Evolutionary conservation across 345 rosid genomes (phyloP), one percentile per base, ranked within the genome.

Genomic region (Sapria himalayana): DNA sequence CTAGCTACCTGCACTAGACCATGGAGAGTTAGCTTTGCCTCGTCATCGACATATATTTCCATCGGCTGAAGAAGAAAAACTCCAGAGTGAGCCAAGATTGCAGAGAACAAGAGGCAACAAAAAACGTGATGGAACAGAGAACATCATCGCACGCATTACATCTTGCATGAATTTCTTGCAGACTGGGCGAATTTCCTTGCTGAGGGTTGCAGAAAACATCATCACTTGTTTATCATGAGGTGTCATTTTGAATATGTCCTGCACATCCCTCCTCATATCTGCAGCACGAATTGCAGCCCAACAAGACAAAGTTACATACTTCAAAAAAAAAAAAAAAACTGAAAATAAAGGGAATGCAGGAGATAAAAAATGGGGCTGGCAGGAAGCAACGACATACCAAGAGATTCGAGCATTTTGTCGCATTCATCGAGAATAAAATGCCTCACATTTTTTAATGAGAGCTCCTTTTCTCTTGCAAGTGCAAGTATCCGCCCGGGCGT

Each of bases 111-210:
- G 21, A 19, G 12, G 41, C n/a, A 37, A 24, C 41, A n/a, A n/a
- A n/a, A n/a, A n/a, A n/a, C n/a, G n/a, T n/a, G n/a, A n/a, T n/a
- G 1, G 6, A 25, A 45, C 29, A 13, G 1, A 31, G n/a, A n/a
- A n/a, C n/a, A n/a, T n/a, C n/a, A n/a, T n/a, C n/a, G n/a, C n/a
- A n/a, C n/a, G 71, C 71, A 79, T 91, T 91, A 91, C 95, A 84
- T 91, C 95, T 84, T 84, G 99, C 99, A 91, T 91, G 49, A 91
- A 91, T 35, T 84, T 91, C 66, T 91, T 84, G 99, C 99, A 91
- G 65, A 91, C 92, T 0, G 95, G 95, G 56, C 95, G 99, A 46
- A 89, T 89, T 54, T 89, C 95, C 62, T 89, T 89, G 93, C 95
- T 89, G 60, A 89, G 99, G 0, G 99, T 89, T 13, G 99, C 95